Percentiles rank a stretch among this genome's conserved stretches.
Evolutionary conservation across 352 stramenopile genomes (phyloP).

Genomic region (Saprolegnia parasitica): DNA sequence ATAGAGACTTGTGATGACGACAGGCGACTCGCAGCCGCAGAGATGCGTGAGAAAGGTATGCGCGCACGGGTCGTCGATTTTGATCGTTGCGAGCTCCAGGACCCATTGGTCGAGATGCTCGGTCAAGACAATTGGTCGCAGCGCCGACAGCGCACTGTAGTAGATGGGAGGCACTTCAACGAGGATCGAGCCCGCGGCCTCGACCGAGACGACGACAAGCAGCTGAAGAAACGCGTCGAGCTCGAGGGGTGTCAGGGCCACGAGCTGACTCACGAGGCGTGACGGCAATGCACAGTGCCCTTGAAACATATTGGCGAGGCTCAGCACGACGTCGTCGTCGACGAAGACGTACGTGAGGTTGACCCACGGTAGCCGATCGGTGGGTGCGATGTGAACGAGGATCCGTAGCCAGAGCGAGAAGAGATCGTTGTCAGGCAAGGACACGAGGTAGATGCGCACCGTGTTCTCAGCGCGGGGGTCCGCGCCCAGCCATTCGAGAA

Average conservation of each 20-base stretch:
- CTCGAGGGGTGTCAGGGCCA: not conserved
- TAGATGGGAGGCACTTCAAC: not conserved
- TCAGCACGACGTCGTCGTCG: not conserved
- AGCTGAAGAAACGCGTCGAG: not conserved
- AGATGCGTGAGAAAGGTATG: too few relatives aligned
- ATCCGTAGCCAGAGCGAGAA: constrained; percentile 2
- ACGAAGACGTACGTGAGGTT: not conserved
- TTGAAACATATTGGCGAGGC: not conserved
- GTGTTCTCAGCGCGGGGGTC: not conserved
- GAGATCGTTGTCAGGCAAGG: not conserved
- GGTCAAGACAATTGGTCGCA: too few relatives aligned
- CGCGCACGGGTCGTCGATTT: too few relatives aligned
- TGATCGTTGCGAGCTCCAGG: too few relatives aligned
- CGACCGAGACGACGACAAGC: not conserved
- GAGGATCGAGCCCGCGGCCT: not conserved
- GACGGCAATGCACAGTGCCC: not conserved
- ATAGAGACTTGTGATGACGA: too few relatives aligned
- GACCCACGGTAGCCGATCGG: not conserved
- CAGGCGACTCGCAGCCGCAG: too few relatives aligned
- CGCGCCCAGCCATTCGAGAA: not conserved
- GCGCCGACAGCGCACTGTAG: too few relatives aligned
- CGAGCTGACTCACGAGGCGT: not conserved
- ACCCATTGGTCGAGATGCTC: too few relatives aligned
- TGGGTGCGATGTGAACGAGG: not conserved
- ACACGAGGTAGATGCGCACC: not conserved